Percentiles rank a stretch among this genome's conserved stretches.
Evolutionary conservation across 2,329 filamentous ascomycete genomes (phyloP).

Genomic region (Colletotrichum viniferum): DNA sequence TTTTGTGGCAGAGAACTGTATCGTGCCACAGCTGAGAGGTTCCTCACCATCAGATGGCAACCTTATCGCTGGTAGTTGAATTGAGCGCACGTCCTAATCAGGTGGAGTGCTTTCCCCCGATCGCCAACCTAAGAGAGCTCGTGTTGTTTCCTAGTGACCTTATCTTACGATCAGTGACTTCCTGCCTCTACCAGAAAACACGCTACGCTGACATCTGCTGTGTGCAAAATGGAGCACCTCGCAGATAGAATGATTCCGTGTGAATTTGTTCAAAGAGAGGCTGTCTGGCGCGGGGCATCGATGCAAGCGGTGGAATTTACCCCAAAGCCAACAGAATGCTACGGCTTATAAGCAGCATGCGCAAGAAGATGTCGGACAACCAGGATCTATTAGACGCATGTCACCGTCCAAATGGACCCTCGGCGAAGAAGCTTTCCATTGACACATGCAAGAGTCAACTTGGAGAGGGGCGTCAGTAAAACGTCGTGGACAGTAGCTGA

Average conservation of each 20-base stretch:
- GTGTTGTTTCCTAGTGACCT: not conserved
- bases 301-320: not conserved
- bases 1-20: not conserved
- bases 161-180: too few relatives aligned
- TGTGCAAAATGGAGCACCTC: not conserved
- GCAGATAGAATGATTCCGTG: not conserved
- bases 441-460: not conserved
- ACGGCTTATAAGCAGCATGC: not conserved
- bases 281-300: not conserved
- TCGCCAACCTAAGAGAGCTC: not conserved
- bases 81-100: not conserved
- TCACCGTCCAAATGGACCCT: not conserved
- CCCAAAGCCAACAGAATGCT: not conserved
- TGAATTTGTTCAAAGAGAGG: not conserved
- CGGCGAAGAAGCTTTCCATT: not conserved
- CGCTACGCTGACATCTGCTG: not conserved
- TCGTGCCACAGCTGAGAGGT: not conserved
- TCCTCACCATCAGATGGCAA: not conserved
- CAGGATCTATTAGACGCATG: too few relatives aligned
- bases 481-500: not conserved
- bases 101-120: not conserved
- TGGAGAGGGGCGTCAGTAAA: not conserved
- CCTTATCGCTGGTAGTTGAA: not conserved
- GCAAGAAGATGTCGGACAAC: not conserved
- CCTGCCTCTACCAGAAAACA: not conserved